Percentiles rank a stretch among this genome's conserved stretches.
These are phyloP conservation scores for Taiozyma onychis DNA, from an alignment of 1,139 yeast species.

Conservation along the genomic window DNA sequence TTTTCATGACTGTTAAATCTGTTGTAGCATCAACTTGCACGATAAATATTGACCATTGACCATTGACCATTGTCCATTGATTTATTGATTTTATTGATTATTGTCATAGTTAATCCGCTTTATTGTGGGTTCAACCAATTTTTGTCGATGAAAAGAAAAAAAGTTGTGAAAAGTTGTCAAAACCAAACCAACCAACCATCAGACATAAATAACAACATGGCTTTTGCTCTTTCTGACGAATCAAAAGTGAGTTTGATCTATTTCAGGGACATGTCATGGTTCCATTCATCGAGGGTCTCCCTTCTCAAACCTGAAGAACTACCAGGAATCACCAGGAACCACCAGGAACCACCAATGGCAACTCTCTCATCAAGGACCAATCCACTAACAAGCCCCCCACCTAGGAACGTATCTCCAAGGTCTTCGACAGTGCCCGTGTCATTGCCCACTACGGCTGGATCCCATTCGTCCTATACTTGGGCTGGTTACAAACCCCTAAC, in stretches of 20 bases:
- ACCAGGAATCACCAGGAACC: too few species aligned
- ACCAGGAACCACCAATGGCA: too few species aligned
- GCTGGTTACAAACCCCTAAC: conserved; percentile 83
- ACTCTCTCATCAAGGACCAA: background rate
- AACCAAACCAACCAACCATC: conserved; percentile 1
- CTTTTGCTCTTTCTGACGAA: conserved; percentile 40
- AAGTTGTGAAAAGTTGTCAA: background rate
- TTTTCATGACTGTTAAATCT: background rate
- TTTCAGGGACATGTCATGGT: background rate
- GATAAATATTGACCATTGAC: too few species aligned
- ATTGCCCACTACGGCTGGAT: conserved; percentile 95
- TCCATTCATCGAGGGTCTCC: background rate
- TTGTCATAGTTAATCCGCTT: too few species aligned
- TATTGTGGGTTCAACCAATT: background rate
- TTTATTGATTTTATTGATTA: too few species aligned
- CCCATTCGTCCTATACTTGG: conserved; percentile 89
- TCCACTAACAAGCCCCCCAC: background rate
- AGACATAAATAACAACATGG: conserved; percentile 22
- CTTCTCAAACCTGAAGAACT: too few species aligned
- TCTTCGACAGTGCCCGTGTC: conserved; percentile 79
- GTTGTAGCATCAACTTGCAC: background rate
- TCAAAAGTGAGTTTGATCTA: conserved; percentile 29
- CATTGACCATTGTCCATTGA: too few species aligned
- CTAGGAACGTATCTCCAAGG: conserved; percentile 78
- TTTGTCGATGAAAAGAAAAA: background rate